These are phyloP conservation scores for Gigaspora rosea DNA, from an alignment of 192 early-diverging fungal species.

Conservation along the genomic window DNA sequence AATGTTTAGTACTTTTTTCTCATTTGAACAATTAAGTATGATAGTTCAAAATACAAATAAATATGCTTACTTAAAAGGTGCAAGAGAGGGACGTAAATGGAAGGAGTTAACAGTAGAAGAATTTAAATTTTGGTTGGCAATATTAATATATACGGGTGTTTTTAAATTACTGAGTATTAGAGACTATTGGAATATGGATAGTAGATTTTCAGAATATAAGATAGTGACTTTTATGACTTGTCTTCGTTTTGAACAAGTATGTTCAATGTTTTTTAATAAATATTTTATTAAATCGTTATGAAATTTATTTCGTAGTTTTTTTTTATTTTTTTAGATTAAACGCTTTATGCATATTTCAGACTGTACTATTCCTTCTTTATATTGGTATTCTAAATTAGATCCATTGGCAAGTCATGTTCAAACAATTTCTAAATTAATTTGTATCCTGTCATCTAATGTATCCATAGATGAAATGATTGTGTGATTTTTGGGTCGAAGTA, in stretches of 20 bases:
- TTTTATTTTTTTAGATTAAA: neutral
- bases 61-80: neutral
- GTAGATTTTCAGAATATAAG: neutral
- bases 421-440: slow-evolving; percentile 21
- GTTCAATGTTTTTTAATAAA: no score
- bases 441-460: slow-evolving; percentile 31
- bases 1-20: neutral
- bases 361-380: neutral
- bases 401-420: slow-evolving; percentile 24
- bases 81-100: neutral
- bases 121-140: slow-evolving; percentile 28
- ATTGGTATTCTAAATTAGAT: slow-evolving; percentile 30
- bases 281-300: no score
- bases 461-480: slow-evolving; percentile 38
- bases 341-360: slow-evolving; percentile 5
- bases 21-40: neutral
- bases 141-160: slow-evolving; percentile 36
- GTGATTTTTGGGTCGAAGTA: slow-evolving; percentile 30
- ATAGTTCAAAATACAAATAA: neutral
- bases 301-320: no score
- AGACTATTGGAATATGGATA: slow-evolving; percentile 24
- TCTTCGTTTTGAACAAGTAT: slow-evolving; percentile 30
- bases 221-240: slow-evolving; percentile 31
- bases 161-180: slow-evolving; percentile 2
- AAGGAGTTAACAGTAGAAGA: neutral